A percentile compares a stretch with the other conserved stretches of the same genome.
These are phyloP conservation scores for Sodiomyces alkalinus DNA, from an alignment of 2,329 filamentous ascomycete genomes.

Conservation along the genomic window DNA sequence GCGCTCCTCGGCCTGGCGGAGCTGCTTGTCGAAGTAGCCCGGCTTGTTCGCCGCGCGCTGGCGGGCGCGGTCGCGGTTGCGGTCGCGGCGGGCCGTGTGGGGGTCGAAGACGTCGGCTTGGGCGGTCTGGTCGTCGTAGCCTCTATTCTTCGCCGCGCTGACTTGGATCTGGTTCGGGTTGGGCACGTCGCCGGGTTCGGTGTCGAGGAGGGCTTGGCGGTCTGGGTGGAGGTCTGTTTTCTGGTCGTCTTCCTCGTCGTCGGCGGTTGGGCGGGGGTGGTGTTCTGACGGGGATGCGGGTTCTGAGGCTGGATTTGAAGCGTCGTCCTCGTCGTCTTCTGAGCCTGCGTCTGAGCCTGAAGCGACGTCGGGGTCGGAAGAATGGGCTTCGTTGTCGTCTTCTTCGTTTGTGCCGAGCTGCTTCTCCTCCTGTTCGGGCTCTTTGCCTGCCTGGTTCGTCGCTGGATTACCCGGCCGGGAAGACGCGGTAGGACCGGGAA, in stretches of 20 bases:
- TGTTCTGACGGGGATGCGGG: slow-evolving; percentile 1
- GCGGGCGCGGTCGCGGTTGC: slow-evolving; percentile 5
- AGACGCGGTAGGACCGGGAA: neutral
- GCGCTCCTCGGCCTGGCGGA: slow-evolving; percentile 28
- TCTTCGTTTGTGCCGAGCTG: slow-evolving; percentile 6
- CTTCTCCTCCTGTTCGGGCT: slow-evolving; percentile 11
- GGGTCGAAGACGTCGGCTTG: slow-evolving; percentile 7
- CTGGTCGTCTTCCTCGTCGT: slow-evolving; percentile 1
- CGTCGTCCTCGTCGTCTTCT: slow-evolving; percentile 7
- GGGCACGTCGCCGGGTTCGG: slow-evolving; percentile 10
- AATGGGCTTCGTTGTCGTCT: slow-evolving; percentile 4
- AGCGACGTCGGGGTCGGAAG: slow-evolving; percentile 4
- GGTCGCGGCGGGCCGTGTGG: slow-evolving; percentile 8
- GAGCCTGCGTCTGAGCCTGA: slow-evolving; percentile 7
- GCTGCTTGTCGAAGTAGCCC: slow-evolving; percentile 52
- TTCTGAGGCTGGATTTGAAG: slow-evolving; percentile 1
- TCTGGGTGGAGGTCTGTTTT: slow-evolving; percentile 21
- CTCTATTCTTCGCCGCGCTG: slow-evolving; percentile 2
- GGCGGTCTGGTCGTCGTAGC: slow-evolving; percentile 2
- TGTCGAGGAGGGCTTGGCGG: slow-evolving; percentile 23
- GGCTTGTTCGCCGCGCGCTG: slow-evolving; percentile 20
- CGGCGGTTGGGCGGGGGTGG: slow-evolving; percentile 3
- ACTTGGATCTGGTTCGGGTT: slow-evolving; percentile 8
- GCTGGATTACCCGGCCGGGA: slow-evolving; percentile 15
- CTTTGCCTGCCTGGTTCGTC: slow-evolving; percentile 5